Evolutionary conservation across 768 basidiomycete species (phyloP), one percentile per base, ranked within the genome.

Genomic region (Amanita pseudoporphyria): DNA sequence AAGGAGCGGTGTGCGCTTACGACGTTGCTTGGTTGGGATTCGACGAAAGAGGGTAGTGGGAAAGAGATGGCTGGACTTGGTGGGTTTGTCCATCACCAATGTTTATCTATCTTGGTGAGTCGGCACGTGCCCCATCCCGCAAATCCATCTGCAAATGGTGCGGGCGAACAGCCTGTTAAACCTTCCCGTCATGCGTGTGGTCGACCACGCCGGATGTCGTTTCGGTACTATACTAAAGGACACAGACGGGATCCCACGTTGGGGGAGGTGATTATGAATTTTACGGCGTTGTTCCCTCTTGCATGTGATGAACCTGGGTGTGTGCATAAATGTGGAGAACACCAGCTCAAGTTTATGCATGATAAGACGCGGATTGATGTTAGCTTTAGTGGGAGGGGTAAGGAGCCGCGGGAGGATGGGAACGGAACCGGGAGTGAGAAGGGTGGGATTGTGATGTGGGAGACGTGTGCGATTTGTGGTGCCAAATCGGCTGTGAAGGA

Each of bases 21-120:
- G 19, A 77, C 74, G 52, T 54, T 84, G 3, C 65, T 82, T 0
- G 83, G 84, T 1, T 87, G 83, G 82, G 74, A 78, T 35, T 68
- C 70, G n/a, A n/a, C n/a, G 33, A 62, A 62, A 54, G 70, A 72
- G 32, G 58, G 67, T 9, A 52, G 60, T 39, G 73, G 67, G 6
- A 64, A 59, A 13, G 72, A 71, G 5, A 74, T 84, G 75, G 59
- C 62, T 5, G 79, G 78, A 7, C 63, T 69, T 3, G 37, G 54
- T 2, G 79, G 79, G 10, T 84, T 85, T 51, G 63, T 78, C 16
- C 62, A 75, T 19, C 79, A 82, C 38, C 83, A 86, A 56, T 70
- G 66, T 36, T 60, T 84, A 16, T 74, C 73, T 1, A 65, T 79
- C 7, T 60, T 83, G 5, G 70, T 74, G 54, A 38, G 46, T 44